phyloP scores from a whole-genome alignment of 768 basidiomycete genomes.

The Cystobasidiopsis lactophilus region DNA sequence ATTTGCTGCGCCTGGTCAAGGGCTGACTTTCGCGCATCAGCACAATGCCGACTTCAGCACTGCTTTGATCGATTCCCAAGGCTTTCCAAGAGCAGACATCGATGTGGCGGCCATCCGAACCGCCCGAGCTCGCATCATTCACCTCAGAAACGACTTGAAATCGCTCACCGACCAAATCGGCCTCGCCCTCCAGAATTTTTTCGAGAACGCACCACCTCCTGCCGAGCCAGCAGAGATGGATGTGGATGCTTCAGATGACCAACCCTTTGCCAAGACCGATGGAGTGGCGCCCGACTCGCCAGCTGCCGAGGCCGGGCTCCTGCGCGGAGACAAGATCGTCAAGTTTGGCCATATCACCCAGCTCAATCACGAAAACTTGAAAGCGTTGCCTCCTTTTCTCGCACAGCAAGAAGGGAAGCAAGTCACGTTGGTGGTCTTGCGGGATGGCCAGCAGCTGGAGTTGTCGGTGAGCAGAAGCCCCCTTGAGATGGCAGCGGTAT shows the following conservation, averaged over 20 bases:
- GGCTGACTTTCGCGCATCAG: not conserved
- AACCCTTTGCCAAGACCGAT: conserved; percentile 61
- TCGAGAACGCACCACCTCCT: too few species aligned
- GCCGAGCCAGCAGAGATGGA: too few species aligned
- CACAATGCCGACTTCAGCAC: not conserved
- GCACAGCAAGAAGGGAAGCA: conserved; percentile 43
- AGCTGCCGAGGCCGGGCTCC: conserved; percentile 56
- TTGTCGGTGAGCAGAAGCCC: conserved; percentile 9
- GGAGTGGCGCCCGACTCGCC: conserved; percentile 60
- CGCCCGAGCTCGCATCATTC: conserved; percentile 54
- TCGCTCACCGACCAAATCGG: conserved; percentile 43
- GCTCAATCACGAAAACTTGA: conserved; percentile 32
- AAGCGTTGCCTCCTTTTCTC: conserved; percentile 52
- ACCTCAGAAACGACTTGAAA: conserved; percentile 55
- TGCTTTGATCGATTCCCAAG: conserved; percentile 26
- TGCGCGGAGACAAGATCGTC: conserved; percentile 45
- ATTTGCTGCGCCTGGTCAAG: too few species aligned
- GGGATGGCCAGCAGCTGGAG: not conserved
- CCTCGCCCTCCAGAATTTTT: not conserved
- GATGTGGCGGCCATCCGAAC: conserved; percentile 52
- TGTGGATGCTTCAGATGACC: too few species aligned
- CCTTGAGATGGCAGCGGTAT: conserved; percentile 7
- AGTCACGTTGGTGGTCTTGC: not conserved
- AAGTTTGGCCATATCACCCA: conserved; percentile 45
- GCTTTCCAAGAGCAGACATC: conserved; percentile 67